These are phyloP conservation scores for Colletotrichum liriopes DNA, from an alignment of 2,329 filamentous ascomycete genomes.

Conservation along the genomic window DNA sequence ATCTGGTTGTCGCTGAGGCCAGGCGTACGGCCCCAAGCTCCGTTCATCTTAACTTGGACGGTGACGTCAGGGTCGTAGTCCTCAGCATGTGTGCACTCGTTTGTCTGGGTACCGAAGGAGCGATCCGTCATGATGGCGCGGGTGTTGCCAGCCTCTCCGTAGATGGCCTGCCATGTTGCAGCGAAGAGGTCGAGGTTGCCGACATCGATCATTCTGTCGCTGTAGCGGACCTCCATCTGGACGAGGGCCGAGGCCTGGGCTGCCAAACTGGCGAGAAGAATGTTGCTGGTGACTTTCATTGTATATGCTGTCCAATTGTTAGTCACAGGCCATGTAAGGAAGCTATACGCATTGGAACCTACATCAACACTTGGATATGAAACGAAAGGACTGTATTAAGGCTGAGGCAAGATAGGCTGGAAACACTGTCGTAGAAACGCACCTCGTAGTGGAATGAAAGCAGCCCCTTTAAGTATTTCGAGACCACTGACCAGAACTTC, in stretches of 20 bases:
- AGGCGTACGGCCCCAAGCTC: slow-evolving; percentile 41
- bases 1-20: slow-evolving; percentile 38
- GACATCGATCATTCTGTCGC: slow-evolving; percentile 43
- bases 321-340: neutral
- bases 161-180: slow-evolving; percentile 41
- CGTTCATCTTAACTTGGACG: slow-evolving; percentile 40
- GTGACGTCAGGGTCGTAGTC: slow-evolving; percentile 38
- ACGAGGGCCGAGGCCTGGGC: slow-evolving; percentile 32
- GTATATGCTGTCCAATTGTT: neutral
- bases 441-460: neutral
- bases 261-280: slow-evolving; percentile 32
- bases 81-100: slow-evolving; percentile 35
- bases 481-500: neutral
- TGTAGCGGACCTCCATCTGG: slow-evolving; percentile 43
- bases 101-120: slow-evolving; percentile 27
- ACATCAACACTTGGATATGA: neutral
- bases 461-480: neutral
- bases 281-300: slow-evolving; percentile 34
- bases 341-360: neutral
- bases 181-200: slow-evolving; percentile 43
- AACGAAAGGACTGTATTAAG: neutral
- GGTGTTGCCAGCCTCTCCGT: slow-evolving; percentile 40
- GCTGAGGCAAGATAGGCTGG: too few species aligned
- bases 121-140: slow-evolving; percentile 40
- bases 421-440: neutral